phyloP scores from a whole-genome alignment of 768 basidiomycete genomes.

The Trametes gibbosa region DNA sequence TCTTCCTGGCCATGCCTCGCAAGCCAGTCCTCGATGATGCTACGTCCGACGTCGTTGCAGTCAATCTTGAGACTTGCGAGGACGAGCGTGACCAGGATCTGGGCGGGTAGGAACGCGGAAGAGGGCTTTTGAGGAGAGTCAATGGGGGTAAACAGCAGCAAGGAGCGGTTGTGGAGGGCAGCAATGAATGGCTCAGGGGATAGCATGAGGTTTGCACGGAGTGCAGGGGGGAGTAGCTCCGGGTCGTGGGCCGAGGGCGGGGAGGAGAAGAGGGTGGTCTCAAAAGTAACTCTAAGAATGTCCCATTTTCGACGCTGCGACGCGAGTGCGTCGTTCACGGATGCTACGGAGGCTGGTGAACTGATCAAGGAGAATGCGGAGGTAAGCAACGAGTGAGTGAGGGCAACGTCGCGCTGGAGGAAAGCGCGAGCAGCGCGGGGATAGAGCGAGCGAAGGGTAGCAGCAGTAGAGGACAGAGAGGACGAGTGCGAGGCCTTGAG shows the following conservation, averaged over 20 bases:
- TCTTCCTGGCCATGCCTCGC: constrained; percentile 48
- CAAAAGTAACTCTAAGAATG: constrained; percentile 79
- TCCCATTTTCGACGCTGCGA: constrained; percentile 77
- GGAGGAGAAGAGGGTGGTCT: constrained; percentile 67
- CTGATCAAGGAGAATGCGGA: constrained; percentile 64
- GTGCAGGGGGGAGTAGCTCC: constrained; percentile 46
- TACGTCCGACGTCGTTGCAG: constrained; percentile 56
- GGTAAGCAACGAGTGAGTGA: constrained; percentile 61
- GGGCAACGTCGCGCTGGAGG: constrained; percentile 65
- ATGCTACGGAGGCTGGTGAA: constrained; percentile 14
- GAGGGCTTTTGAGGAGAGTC: constrained; percentile 36
- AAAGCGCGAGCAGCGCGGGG: constrained; percentile 77
- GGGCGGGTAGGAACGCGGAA: constrained; percentile 62
- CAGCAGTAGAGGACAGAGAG: constrained; percentile 32
- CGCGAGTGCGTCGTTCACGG: constrained; percentile 40
- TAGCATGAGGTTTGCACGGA: constrained; percentile 52
- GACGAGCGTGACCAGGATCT: constrained; percentile 67
- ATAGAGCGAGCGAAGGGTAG: constrained; percentile 69
- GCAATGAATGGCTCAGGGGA: constrained; percentile 59
- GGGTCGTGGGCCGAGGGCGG: constrained; percentile 42
- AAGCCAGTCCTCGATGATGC: constrained; percentile 79
- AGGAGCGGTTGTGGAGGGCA: constrained; percentile 59
- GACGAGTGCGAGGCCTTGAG: constrained; percentile 11
- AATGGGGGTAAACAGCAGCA: constrained; percentile 62
- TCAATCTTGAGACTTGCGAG: constrained; percentile 69